Evolutionary conservation across 2,329 filamentous ascomycete species (phyloP).

Genomic region (Calonectria pteridis): DNA sequence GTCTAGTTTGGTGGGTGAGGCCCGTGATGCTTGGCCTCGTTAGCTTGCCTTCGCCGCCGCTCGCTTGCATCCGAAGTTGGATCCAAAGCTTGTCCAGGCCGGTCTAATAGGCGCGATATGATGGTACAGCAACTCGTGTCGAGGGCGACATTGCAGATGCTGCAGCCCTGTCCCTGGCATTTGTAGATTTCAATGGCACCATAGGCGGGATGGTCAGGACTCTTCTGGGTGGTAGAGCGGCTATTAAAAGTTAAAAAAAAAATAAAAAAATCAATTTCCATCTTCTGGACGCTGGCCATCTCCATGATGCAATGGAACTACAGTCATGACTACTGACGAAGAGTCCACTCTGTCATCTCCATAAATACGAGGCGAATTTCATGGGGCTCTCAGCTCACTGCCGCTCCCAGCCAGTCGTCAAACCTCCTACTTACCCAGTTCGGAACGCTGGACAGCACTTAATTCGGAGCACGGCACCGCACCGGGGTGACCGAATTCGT

Average conservation of each 20-base stretch:
- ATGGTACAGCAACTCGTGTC: background rate
- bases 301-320: background rate
- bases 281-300: background rate
- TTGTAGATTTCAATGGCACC: background rate
- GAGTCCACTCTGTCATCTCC: conserved; percentile 9
- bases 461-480: conserved; percentile 12
- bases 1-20: background rate
- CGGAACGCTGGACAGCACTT: conserved; percentile 3
- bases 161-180: background rate
- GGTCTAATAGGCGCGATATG: conserved; percentile 6
- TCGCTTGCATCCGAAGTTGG: conserved; percentile 18
- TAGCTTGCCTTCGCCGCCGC: background rate
- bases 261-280: background rate
- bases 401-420: background rate
- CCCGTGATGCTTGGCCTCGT: background rate
- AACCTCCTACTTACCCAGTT: background rate
- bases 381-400: background rate
- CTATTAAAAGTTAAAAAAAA: conserved; percentile 6
- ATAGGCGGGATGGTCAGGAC: background rate
- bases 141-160: background rate
- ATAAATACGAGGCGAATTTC: conserved; percentile 12
- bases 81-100: conserved; percentile 11
- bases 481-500: conserved; percentile 16
- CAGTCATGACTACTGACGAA: background rate
- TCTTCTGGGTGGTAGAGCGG: background rate